phyloP scores from a whole-genome alignment of 2,329 filamentous ascomycete genomes.

The Pseudocercospora vitis region DNA sequence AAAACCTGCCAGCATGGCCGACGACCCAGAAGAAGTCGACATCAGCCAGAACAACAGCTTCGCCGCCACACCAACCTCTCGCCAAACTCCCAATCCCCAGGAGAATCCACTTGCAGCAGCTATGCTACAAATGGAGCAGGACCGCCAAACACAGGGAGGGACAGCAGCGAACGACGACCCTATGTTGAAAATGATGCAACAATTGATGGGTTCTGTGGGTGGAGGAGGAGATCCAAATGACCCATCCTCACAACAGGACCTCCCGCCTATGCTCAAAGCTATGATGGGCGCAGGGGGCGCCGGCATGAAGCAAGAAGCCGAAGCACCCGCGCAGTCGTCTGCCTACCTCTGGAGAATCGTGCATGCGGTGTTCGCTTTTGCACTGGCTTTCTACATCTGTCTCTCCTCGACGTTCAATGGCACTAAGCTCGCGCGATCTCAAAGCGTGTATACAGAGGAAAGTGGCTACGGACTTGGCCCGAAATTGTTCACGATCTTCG shows the following conservation, averaged over 20 bases:
- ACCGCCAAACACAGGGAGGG: constrained; percentile 24
- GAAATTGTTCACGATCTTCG: constrained; percentile 77
- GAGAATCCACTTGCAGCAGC: constrained; percentile 33
- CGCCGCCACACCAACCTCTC: constrained; percentile 17
- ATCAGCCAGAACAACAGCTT: constrained; percentile 47
- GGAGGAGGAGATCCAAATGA: constrained; percentile 36
- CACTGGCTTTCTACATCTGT: constrained; percentile 69
- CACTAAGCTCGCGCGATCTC: constrained; percentile 57
- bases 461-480: constrained; percentile 45
- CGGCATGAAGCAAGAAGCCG: constrained; percentile 33
- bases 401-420: constrained; percentile 68
- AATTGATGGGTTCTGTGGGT: constrained; percentile 41
- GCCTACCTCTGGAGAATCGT: constrained; percentile 68
- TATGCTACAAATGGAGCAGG: constrained; percentile 35
- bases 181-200: constrained; percentile 71
- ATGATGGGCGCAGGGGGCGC: constrained; percentile 44
- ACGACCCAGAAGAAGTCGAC: constrained; percentile 72
- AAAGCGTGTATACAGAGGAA: constrained; percentile 41
- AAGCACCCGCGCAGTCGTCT: constrained; percentile 44
- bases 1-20: constrained; percentile 42
- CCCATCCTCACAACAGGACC: constrained; percentile 43
- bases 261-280: constrained; percentile 47
- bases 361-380: constrained; percentile 70
- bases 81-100: constrained; percentile 16
- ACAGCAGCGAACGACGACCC: constrained; percentile 56